These are phyloP conservation scores for Mycena citricolor DNA, from an alignment of 1,284 basidiomycete species.

Conservation along the genomic window DNA sequence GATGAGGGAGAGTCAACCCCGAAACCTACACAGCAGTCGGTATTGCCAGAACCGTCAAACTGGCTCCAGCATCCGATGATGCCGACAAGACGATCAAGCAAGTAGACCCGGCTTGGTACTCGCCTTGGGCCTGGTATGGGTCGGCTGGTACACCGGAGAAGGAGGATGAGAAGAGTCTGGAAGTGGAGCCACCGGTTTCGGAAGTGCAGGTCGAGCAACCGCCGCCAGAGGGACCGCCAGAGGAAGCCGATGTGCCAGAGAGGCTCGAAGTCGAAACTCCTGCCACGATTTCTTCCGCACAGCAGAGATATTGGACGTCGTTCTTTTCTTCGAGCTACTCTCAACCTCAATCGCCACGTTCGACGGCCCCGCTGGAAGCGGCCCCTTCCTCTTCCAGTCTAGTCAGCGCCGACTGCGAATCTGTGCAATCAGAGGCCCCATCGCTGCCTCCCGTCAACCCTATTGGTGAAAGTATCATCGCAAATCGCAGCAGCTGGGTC, in stretches of 20 bases:
- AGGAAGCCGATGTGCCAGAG: slow-evolving; percentile 41
- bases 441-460: slow-evolving; percentile 19
- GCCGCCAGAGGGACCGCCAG: slow-evolving; percentile 44
- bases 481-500: slow-evolving; percentile 49
- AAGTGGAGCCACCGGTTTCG: background rate
- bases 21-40: slow-evolving; percentile 6
- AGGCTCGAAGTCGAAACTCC: background rate
- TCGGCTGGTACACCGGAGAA: background rate
- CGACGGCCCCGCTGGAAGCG: slow-evolving; percentile 2
- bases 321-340: slow-evolving; percentile 18
- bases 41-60: slow-evolving; percentile 5
- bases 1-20: slow-evolving; percentile 13
- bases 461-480: slow-evolving; percentile 30
- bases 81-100: slow-evolving; percentile 11
- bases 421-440: slow-evolving; percentile 2
- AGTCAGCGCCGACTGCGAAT: no score
- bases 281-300: slow-evolving; percentile 10
- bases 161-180: slow-evolving; percentile 7
- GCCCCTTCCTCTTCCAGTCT: no score
- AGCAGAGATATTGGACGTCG: slow-evolving; percentile 22
- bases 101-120: slow-evolving; percentile 41
- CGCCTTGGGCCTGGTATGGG: slow-evolving; percentile 38
- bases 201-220: slow-evolving; percentile 33
- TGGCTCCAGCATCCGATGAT: slow-evolving; percentile 6
- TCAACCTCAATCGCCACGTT: background rate